Percentiles rank a stretch among this genome's conserved stretches.
Conservation (phyloP, 495 filamentous ascomycete genomes). For the Echria macrotheca region DNA sequence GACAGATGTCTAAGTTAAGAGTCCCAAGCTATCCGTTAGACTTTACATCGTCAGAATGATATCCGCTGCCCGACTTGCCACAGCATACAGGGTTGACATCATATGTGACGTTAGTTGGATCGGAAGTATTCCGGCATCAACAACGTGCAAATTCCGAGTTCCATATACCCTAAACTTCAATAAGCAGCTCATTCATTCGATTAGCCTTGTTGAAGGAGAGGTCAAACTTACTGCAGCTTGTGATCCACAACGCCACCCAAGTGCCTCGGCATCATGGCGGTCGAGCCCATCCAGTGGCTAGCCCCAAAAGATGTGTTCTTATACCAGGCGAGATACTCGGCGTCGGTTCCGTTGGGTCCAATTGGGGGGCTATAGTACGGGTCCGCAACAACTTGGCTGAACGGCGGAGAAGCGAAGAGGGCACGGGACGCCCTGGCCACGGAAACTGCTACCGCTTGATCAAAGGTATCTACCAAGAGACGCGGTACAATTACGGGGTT, state of each 20-base stretch:
- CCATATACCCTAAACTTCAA: slow-evolving; percentile 41
- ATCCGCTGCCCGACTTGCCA: slow-evolving; percentile 51
- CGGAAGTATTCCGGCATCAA: slow-evolving; percentile 48
- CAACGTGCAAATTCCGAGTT: slow-evolving; percentile 38
- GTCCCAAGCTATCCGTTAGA: too few species aligned
- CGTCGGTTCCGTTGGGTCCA: slow-evolving; percentile 23
- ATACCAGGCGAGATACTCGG: slow-evolving; percentile 19
- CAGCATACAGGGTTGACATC: slow-evolving; percentile 44
- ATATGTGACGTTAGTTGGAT: slow-evolving; percentile 43
- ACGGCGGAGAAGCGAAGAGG: slow-evolving; percentile 12
- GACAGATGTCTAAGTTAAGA: too few species aligned
- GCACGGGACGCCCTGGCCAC: slow-evolving; percentile 22
- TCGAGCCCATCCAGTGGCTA: slow-evolving; percentile 28
- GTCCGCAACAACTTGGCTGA: neutral
- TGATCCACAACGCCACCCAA: slow-evolving; percentile 43
- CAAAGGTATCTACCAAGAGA: slow-evolving; percentile 31
- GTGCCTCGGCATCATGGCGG: slow-evolving; percentile 32
- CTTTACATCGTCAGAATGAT: too few species aligned
- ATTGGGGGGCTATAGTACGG: slow-evolving; percentile 5
- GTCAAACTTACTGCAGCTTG: slow-evolving; percentile 23
- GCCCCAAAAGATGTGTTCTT: neutral
- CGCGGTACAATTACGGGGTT: slow-evolving; percentile 30
- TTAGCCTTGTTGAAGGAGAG: too few species aligned
- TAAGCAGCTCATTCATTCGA: too few species aligned
- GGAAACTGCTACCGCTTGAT: slow-evolving; percentile 23